Evolutionary conservation across 73 alveolate genomes (phyloP).

Genomic region (Tetrahymena thermophila): DNA sequence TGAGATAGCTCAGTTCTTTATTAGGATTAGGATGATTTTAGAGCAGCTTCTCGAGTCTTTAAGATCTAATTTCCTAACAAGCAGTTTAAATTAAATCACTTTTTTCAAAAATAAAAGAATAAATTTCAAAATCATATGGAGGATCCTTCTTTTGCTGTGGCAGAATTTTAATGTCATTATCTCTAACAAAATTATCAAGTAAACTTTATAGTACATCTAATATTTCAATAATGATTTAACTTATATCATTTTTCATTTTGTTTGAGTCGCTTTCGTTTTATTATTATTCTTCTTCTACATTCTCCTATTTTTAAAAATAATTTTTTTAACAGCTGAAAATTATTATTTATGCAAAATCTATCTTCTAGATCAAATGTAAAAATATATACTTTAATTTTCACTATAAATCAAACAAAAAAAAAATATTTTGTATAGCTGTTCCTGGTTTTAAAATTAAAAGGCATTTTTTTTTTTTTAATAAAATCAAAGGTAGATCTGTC

Average conservation of each 20-base stretch:
- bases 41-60: background rate
- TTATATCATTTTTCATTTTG: background rate
- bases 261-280: background rate
- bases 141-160: background rate
- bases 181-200: background rate
- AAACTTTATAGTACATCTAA: background rate
- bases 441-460: no score
- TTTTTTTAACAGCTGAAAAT: no score
- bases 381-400: no score
- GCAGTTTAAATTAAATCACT: background rate
- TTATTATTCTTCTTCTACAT: background rate
- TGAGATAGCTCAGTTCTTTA: background rate
- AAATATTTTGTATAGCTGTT: no score
- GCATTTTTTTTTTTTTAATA: no score
- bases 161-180: background rate
- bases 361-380: no score
- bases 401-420: no score
- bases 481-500: no score
- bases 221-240: background rate
- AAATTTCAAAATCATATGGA: background rate
- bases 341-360: no score
- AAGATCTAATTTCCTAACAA: background rate
- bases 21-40: background rate
- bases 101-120: background rate
- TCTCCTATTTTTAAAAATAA: no score